phyloP scores from a whole-genome alignment of 805 yeast genomes.

The Cyberlindnera euphorbiiphila region DNA sequence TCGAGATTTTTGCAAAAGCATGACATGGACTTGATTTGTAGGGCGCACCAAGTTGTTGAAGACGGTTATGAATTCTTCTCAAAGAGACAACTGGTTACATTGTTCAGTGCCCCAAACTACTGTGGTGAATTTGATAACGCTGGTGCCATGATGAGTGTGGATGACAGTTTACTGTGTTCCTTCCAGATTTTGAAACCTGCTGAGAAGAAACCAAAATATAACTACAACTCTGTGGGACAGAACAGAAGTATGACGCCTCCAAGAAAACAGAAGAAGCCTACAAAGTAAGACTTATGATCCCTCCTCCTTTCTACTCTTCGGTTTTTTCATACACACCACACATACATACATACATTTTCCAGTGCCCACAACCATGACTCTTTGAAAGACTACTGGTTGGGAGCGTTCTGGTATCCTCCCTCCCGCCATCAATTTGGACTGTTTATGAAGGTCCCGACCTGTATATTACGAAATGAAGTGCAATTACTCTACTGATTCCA shows the following conservation, averaged over 20 bases:
- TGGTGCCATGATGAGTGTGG: constrained; percentile 99
- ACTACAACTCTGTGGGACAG: constrained; percentile 36
- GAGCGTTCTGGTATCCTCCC: no score
- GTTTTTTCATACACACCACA: not conserved
- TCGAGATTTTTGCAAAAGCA: constrained; percentile 94
- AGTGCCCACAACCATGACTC: no score
- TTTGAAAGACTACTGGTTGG: no score
- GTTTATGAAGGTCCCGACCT: no score
- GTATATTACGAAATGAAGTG: no score
- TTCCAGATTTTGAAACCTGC: constrained; percentile 97
- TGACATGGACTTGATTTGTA: constrained; percentile 95
- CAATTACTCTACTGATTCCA: no score
- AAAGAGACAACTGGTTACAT: constrained; percentile 91
- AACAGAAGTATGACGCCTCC: constrained; percentile 57
- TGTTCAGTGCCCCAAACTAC: constrained; percentile 95
- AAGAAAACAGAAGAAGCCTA: constrained; percentile 50
- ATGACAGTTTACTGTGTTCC: constrained; percentile 91
- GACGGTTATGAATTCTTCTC: constrained; percentile 98
- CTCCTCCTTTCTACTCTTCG: not conserved
- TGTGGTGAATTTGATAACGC: constrained; percentile 99
- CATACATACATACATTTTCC: not conserved
- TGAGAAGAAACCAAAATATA: constrained; percentile 82
- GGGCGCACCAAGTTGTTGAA: constrained; percentile 99
- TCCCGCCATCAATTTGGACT: no score
- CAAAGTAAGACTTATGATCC: constrained; percentile 33